Percentiles rank a stretch among this genome's conserved stretches.
These are phyloP conservation scores for Penicillium fuscoglaucum DNA, from an alignment of 2,329 filamentous ascomycete genomes.

Conservation along the genomic window DNA sequence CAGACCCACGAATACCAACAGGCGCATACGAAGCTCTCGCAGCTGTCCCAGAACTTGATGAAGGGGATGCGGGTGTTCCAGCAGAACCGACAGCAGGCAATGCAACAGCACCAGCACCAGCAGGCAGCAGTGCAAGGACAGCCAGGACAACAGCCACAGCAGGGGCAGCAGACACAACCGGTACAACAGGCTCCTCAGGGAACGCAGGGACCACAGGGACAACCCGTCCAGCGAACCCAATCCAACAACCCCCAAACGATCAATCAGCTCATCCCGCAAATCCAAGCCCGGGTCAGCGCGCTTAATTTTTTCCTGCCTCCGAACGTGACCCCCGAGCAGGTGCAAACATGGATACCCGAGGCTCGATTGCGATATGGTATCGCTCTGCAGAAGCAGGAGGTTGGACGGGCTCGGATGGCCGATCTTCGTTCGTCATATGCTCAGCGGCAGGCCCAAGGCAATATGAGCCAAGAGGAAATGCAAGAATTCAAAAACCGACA, in stretches of 20 bases:
- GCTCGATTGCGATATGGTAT: constrained; percentile 50
- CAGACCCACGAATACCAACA: constrained; percentile 52
- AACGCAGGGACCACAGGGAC: constrained; percentile 18
- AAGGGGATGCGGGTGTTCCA: constrained; percentile 52
- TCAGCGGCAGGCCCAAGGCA: constrained; percentile 42
- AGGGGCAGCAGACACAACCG: constrained; percentile 9
- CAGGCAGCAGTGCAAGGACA: constrained; percentile 27
- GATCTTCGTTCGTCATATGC: constrained; percentile 44
- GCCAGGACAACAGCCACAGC: constrained; percentile 11
- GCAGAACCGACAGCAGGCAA: constrained; percentile 39
- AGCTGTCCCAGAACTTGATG: constrained; percentile 55
- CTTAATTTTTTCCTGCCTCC: constrained; percentile 49
- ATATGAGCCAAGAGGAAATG: constrained; percentile 44
- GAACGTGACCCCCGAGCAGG: constrained; percentile 45
- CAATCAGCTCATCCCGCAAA: constrained; percentile 46
- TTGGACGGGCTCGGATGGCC: constrained; percentile 45
- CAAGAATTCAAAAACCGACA: constrained; percentile 47
- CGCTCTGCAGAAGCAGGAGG: constrained; percentile 51
- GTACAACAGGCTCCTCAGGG: constrained; percentile 12
- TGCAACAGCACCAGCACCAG: constrained; percentile 20
- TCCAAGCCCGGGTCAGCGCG: constrained; percentile 48
- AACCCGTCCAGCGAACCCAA: constrained; percentile 34
- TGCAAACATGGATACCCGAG: constrained; percentile 49
- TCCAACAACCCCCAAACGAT: constrained; percentile 43
- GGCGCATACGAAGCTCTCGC: constrained; percentile 53